Conservation (phyloP, 441 rosid species). For the Kokia cookei region DNA sequence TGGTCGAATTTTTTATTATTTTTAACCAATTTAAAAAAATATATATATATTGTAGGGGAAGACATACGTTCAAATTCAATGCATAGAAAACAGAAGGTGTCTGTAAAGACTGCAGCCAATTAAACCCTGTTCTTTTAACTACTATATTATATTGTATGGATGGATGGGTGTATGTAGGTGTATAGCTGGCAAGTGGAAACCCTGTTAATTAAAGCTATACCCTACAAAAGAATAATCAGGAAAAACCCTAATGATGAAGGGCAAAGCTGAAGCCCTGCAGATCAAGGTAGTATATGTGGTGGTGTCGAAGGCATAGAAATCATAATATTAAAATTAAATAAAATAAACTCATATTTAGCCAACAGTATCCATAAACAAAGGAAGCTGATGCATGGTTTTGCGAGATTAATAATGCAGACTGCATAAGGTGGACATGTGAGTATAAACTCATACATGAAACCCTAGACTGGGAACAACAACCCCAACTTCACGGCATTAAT, state of each 20-base stretch:
- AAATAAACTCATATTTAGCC: neutral
- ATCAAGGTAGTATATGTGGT: neutral
- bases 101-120: too few relatives aligned
- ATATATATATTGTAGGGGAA: too few relatives aligned
- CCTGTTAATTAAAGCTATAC: neutral
- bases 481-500: constrained; percentile 35
- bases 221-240: neutral
- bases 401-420: neutral
- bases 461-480: constrained; percentile 26
- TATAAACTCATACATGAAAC: constrained; percentile 10
- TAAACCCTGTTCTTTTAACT: too few relatives aligned
- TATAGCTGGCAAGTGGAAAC: neutral
- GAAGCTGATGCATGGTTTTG: neutral
- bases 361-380: neutral
- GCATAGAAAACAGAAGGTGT: too few relatives aligned
- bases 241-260: neutral
- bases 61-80: neutral
- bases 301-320: neutral
- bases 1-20: too few relatives aligned
- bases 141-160: too few relatives aligned
- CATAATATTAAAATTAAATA: neutral
- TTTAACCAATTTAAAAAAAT: neutral
- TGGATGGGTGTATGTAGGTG: neutral
- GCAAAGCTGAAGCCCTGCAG: neutral
- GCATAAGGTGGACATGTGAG: constrained; percentile 7